Conservation (phyloP, 441 rosid genomes). For the Euphorbia celastroides region DNA sequence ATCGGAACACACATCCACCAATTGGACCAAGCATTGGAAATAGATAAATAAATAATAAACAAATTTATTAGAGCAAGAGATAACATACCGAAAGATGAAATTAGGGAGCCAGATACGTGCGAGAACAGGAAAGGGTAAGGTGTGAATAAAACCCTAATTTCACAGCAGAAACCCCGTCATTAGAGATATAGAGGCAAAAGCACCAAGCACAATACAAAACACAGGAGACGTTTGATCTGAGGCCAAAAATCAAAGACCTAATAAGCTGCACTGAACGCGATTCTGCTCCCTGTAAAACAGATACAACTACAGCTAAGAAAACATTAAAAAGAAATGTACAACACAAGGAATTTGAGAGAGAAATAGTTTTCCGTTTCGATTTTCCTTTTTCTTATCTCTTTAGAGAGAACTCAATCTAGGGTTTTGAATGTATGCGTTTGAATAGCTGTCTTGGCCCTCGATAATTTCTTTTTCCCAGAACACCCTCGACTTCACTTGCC, state of each 20-base stretch:
- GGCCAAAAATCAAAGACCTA: constrained; percentile 12
- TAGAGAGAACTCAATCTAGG: constrained; percentile 6
- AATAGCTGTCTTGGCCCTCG: not conserved
- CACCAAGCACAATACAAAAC: not conserved
- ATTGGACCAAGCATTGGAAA: not conserved
- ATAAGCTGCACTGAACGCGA: constrained; percentile 9
- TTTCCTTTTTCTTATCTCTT: constrained; percentile 10
- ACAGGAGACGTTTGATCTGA: constrained; percentile 6
- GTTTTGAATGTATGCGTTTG: not conserved
- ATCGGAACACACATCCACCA: not conserved
- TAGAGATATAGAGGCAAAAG: constrained; percentile 27
- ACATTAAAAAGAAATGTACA: constrained; percentile 5
- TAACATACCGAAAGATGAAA: constrained; percentile 27
- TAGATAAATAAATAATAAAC: not conserved
- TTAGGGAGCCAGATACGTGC: constrained; percentile 2
- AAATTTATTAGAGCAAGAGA: constrained; percentile 1
- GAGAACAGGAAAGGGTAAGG: constrained; percentile 9
- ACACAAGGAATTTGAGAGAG: not conserved
- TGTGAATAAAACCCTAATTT: constrained; percentile 48
- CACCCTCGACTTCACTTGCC: not conserved
- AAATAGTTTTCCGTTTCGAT: not conserved
- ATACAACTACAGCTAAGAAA: constrained; percentile 12
- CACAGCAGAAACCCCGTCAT: constrained; percentile 36
- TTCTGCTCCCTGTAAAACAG: constrained; percentile 18
- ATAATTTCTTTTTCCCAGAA: constrained; percentile 3